These are phyloP conservation scores for Volvox africanus DNA, from an alignment of 139 green algal species.

Conservation along the genomic window DNA sequence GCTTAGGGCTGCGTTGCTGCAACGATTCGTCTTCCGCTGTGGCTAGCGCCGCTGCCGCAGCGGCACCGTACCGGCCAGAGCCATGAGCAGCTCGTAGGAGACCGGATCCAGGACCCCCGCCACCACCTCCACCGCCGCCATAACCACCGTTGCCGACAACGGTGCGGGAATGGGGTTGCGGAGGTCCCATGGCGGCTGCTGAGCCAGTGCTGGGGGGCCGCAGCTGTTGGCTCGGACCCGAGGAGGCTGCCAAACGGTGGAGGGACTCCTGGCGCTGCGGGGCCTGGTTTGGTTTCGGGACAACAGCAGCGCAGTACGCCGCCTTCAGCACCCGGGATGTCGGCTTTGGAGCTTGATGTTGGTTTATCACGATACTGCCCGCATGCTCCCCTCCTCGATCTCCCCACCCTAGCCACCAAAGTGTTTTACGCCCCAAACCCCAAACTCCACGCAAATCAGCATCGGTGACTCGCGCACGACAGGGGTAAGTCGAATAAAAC, in stretches of 20 bases:
- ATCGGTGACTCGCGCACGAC: no score
- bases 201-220: not conserved
- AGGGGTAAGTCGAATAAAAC: no score
- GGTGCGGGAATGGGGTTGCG: not conserved
- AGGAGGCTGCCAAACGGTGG: slow-evolving; percentile 17
- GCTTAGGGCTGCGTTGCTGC: slow-evolving; percentile 30
- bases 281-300: no score
- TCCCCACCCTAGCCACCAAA: no score
- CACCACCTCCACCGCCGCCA: not conserved
- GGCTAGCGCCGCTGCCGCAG: not conserved
- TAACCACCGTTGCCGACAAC: not conserved
- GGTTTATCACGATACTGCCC: no score
- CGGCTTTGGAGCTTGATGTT: no score
- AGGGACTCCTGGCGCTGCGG: not conserved
- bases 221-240: not conserved
- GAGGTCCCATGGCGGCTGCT: not conserved
- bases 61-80: slow-evolving; percentile 11
- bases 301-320: no score
- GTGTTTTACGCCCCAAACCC: no score
- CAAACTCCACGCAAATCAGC: no score
- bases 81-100: not conserved
- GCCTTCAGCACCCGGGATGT: no score
- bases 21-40: not conserved
- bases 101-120: not conserved
- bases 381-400: no score